A percentile compares a stretch with the other conserved stretches of the same genome.
These are phyloP conservation scores for Castanea mollissima DNA, from an alignment of 306 rosid species.

Conservation along the genomic window DNA sequence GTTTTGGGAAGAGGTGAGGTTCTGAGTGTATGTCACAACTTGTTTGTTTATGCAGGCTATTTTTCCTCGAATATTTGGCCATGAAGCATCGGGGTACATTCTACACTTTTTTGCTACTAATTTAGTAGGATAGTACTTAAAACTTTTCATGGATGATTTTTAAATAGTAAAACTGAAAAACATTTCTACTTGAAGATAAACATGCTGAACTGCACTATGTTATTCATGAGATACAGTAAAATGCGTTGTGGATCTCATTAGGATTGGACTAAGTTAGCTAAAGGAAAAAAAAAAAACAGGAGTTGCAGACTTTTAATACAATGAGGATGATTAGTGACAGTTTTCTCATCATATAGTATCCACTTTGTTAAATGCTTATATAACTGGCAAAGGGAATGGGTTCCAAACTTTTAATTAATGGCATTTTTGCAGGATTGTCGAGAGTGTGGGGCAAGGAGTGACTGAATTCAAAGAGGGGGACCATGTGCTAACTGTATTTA, in stretches of 20 bases:
- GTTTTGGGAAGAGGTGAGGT: background rate
- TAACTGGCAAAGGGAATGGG: background rate
- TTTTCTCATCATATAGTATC: background rate
- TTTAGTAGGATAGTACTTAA: constrained; percentile 4
- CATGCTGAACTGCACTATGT: background rate
- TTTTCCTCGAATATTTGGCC: constrained; percentile 97
- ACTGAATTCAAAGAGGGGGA: constrained; percentile 80
- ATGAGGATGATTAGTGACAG: background rate
- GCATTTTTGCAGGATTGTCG: constrained; percentile 77
- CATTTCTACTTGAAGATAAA: background rate
- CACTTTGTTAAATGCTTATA: background rate
- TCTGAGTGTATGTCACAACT: constrained; percentile 10
- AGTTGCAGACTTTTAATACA: background rate
- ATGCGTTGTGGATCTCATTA: background rate
- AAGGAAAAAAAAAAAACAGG: background rate
- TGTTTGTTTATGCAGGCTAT: constrained; percentile 62
- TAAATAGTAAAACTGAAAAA: background rate
- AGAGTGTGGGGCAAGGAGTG: constrained; percentile 86
- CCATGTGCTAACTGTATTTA: constrained; percentile 87
- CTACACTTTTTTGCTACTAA: background rate
- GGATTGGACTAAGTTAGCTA: background rate
- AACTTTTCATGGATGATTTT: background rate
- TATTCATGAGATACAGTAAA: background rate
- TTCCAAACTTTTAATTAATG: background rate
- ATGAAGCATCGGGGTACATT: constrained; percentile 90